Base-by-base conservation (phyloP, 441 rosid genomes). In the Gossypium schwendimanii region DNA sequence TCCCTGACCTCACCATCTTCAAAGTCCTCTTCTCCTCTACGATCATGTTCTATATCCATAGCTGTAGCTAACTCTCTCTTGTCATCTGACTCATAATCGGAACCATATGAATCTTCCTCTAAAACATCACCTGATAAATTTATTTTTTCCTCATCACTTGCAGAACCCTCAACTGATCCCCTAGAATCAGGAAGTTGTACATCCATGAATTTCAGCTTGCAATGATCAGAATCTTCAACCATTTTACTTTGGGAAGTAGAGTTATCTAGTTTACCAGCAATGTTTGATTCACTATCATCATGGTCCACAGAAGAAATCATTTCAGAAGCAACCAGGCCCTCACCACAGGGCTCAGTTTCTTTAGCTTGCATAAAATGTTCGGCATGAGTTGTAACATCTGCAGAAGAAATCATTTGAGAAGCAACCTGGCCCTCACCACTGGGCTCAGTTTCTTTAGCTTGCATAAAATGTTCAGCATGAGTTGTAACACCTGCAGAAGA, bases 1-100 rank as follows among this genome's bases (percentile, higher is more conserved):
- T 86, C 91, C 71, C 82, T 82, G 71, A 90, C 86, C 80, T 87
- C 91, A 53, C 86, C 89, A 73, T 91, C 92, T 72, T 87, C 94
- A 63, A 78, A 79, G 24, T 77, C 87, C 74, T 88, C 83, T 54
- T 83, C 86, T 69, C 69, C 81, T 39, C 71, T 79, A 59, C 69
- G 67, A 72, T 79, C 77, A 74, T 78, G 84, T 24, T 84, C 85
- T 31, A 76, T 78, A 78, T 82, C 81, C 79, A 76, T 79, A 28
- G 73, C 74, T 69, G 75, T 76, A 69, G 84, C 71, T 70, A 75
- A 69, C 71, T 77, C 78, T 68, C 55, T 79, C 65, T 81, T 82
- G 24, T 78, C 86, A 74, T 82, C 88, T 44, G 20, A 94, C 77
- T 87, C 89, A 9, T 69, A 81, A 24, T 84, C 88, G 62, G 80